Evolutionary conservation across 306 rosid genomes (phyloP), one percentile per base, ranked within the genome.

Genomic region (Dryas alaskensis): DNA sequence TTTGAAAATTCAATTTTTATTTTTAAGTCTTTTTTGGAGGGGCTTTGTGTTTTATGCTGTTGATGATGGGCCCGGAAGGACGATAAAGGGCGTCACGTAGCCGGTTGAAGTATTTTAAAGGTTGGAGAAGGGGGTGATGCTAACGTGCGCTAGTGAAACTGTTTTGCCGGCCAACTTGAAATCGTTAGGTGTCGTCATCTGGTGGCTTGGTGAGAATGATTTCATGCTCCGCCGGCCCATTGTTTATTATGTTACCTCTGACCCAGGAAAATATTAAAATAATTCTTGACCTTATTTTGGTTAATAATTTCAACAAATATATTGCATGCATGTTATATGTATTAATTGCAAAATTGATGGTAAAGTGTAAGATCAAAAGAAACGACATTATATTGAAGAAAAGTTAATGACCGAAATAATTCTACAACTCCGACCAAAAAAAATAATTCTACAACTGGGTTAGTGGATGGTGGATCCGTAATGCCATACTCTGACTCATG

Each of bases 81-180:
- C 55, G 42, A 53, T 52, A 27, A 68, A 48, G 70, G 31, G 37
- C 17, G 70, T 65, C 80, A 49, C 75, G 71, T 52, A 1, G 81
- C 69, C 77, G 70, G 44, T 58, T 59, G 49, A 13, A 27, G 75
- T 73, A 58, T 77, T 84, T 73, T 77, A 70, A 76, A 76, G 51
- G 76, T 22, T 22, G 22, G 22, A 22, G 22, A 22, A 22, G 22
- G 37, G 37, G 37, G 37, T 31, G 37, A 31, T 14, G 67, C 71
- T 74, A 75, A 62, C 79, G 79, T 80, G 83, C 39, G 47, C 60
- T 47, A 6, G 46, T 19, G 27, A 27, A 12, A 14, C n/a, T 4
- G 75, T 25, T 31, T 31, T 22, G 85, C 89, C 88, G 75, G 89
- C 91, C 73, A 1, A 4, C 71, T 51, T 55, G 42, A 46, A 65